Base-by-base conservation (phyloP, 352 stramenopile genomes). In the Phytophthora sp. region DNA sequence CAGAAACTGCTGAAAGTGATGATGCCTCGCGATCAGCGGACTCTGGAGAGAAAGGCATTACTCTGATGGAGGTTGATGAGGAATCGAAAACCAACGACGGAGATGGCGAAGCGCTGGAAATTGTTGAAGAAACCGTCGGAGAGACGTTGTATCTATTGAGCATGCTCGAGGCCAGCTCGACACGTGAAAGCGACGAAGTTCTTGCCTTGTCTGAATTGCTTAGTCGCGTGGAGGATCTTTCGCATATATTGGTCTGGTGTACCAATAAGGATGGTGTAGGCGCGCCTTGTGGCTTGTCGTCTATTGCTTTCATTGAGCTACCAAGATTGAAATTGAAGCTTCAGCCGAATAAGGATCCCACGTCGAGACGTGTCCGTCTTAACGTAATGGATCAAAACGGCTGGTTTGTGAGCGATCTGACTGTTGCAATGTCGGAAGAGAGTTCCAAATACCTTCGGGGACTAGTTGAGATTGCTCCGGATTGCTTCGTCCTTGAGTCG, bases 241-340 rank as follows among this genome's bases (percentile, higher is more conserved):
- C 95, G 9, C 97, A 99, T 74, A 90, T 99, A 27, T 69, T 99
- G 30, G 89, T 99, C 26, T 99, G 97, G 97, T 98, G 93, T 69
- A 81, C 79, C 47, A 77, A 56, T 4, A 74, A 73, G 16, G 49
- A 57, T n/a, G 44, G 2, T n/a, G 21, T 53, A 53, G 38, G 12
- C 12, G 39, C 13, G 7, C 24, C 53, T 30, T 54, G 23, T 36
- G 35, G 15, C 26, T n/a, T 73, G 16, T 62, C 69, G 63, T 77
- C 73, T 9, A 96, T 99, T 63, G 92, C 97, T 66, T 90, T 98
- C 47, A 94, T 99, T 69, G 97, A 99, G 65, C 81, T 99, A 26
- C 98, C 98, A 24, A 84, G 98, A 29, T 79, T 99, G 20, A 98
- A 99, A 66, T 73, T 99, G 16, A 98, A 96, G 51, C 97, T 99